These are phyloP conservation scores for Dactylonectria macrodidyma DNA, from an alignment of 2,329 filamentous ascomycete genomes.

Conservation along the genomic window DNA sequence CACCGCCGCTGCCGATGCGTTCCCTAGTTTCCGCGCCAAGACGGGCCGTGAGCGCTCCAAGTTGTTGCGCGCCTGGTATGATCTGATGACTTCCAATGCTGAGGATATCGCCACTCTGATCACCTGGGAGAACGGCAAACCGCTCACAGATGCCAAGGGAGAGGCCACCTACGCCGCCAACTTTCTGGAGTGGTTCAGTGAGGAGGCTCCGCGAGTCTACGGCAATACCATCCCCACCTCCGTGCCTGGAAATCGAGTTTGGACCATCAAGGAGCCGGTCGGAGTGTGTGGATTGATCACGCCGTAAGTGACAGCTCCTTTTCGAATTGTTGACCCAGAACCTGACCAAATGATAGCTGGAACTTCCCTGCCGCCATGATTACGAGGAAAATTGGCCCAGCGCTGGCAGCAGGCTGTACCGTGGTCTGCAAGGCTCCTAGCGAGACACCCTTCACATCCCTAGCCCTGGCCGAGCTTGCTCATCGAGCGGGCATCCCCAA, in stretches of 20 bases:
- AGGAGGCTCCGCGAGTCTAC: conserved; percentile 81
- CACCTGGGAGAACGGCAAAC: conserved; percentile 93
- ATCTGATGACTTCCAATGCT: conserved; percentile 82
- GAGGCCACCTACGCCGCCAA: conserved; percentile 81
- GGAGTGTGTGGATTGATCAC: conserved; percentile 88
- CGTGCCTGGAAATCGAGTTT: conserved; percentile 80
- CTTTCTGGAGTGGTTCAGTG: conserved; percentile 87
- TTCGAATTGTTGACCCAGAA: background rate
- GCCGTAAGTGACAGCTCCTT: conserved; percentile 61
- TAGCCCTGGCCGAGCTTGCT: conserved; percentile 89
- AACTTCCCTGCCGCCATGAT: conserved; percentile 89
- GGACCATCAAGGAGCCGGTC: conserved; percentile 86
- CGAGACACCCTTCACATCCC: conserved; percentile 92
- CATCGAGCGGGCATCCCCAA: conserved; percentile 90
- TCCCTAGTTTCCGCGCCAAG: conserved; percentile 78
- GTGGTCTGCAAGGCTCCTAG: conserved; percentile 92
- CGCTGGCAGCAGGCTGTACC: conserved; percentile 94
- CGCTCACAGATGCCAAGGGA: conserved; percentile 79
- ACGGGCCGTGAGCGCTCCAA: conserved; percentile 83
- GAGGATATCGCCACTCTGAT: conserved; percentile 88
- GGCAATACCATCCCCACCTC: conserved; percentile 82
- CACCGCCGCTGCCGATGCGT: conserved; percentile 83
- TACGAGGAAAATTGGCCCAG: conserved; percentile 78
- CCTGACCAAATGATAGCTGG: conserved; percentile 67
- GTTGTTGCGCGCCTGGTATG: conserved; percentile 85